phyloP scores from a whole-genome alignment of 2,329 filamentous ascomycete genomes.

The Phaeophleospora eucalypticola region DNA sequence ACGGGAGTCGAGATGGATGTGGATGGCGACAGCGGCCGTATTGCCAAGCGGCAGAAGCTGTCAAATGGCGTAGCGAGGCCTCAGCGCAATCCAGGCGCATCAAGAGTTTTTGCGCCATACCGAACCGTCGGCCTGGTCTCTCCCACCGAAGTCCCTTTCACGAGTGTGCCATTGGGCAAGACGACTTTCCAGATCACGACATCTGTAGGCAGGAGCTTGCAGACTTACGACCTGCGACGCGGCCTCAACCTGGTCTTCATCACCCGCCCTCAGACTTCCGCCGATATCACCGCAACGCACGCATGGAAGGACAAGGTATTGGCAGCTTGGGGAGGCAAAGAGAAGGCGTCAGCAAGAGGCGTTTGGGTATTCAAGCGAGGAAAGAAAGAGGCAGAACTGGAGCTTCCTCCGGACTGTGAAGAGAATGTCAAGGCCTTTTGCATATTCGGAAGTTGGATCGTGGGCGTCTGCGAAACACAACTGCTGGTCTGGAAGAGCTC shows the following conservation, averaged over 20 bases:
- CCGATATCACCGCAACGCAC: slow-evolving; percentile 76
- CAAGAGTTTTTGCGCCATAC: slow-evolving; percentile 89
- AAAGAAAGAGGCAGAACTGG: slow-evolving; percentile 73
- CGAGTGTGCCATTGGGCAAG: slow-evolving; percentile 81
- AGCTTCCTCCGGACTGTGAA: slow-evolving; percentile 59
- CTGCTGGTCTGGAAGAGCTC: slow-evolving; percentile 86
- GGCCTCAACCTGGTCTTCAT: slow-evolving; percentile 92
- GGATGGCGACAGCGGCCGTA: slow-evolving; percentile 19
- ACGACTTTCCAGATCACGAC: slow-evolving; percentile 97
- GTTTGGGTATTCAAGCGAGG: slow-evolving; percentile 92
- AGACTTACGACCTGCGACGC: slow-evolving; percentile 90
- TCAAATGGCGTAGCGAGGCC: slow-evolving; percentile 22
- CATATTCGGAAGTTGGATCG: slow-evolving; percentile 86
- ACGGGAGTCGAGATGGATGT: slow-evolving; percentile 8
- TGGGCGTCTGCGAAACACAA: slow-evolving; percentile 69
- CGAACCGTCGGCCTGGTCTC: slow-evolving; percentile 93
- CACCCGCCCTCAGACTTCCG: slow-evolving; percentile 82
- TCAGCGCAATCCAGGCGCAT: slow-evolving; percentile 39
- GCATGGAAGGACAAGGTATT: slow-evolving; percentile 85
- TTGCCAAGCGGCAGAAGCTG: slow-evolving; percentile 69
- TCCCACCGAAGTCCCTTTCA: slow-evolving; percentile 84
- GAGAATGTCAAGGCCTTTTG: slow-evolving; percentile 74
- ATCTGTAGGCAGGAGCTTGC: slow-evolving; percentile 80
- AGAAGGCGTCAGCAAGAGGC: slow-evolving; percentile 55
- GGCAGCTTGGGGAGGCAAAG: slow-evolving; percentile 76